Base-by-base conservation (phyloP, 805 yeast species). In the Metschnikowia baotianmanensis region DNA sequence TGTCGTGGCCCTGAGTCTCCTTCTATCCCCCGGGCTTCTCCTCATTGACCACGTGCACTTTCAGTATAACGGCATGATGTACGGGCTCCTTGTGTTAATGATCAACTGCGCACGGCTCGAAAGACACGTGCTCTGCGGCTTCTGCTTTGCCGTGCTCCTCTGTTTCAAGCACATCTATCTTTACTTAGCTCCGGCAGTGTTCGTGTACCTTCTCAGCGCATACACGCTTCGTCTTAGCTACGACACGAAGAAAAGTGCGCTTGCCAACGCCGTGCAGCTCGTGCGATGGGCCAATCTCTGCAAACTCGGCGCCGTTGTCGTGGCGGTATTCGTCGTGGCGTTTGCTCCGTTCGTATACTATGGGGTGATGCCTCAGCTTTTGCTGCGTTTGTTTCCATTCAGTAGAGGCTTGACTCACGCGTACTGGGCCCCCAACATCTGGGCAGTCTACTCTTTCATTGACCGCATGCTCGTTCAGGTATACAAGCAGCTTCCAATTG, bases 371-470 rank as follows among this genome's bases (percentile, higher is more conserved):
- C 82, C 85, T 0, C 78, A 86, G 46, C 62, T 93, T 13, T 34
- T 87, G 7, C 57, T 66, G 5, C 72, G 99, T 33, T 65, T 93
- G 23, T 93, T 93, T 64, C 99, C 99, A 5, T 91, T 91, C 58
- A 83, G 95, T 36, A 73, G 98, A 58, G 98, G 98, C 1, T 71
- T 93, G 26, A 93, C 97, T 4, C 99, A 93, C 63, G 96, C 98
- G 0, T 93, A 93, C 65, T 93, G 99, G 98, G 98, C 99, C 1
- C 98, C 99, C 12, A 93, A 93, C 56, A 69, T 89, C 34, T 93
- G 99, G 99, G 96, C 99, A 0, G 53, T 91, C 8, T 93, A 93
- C 62, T 86, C 97, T 2, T 83, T 86, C 49, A 45, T 74, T 11
- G 99, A 93, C 62, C 72, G 95, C 43, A 56, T 82, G 0, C 67